Evolutionary conservation across 257 asterid genomes (phyloP).

Genomic region (Galeopsis tetrahit): DNA sequence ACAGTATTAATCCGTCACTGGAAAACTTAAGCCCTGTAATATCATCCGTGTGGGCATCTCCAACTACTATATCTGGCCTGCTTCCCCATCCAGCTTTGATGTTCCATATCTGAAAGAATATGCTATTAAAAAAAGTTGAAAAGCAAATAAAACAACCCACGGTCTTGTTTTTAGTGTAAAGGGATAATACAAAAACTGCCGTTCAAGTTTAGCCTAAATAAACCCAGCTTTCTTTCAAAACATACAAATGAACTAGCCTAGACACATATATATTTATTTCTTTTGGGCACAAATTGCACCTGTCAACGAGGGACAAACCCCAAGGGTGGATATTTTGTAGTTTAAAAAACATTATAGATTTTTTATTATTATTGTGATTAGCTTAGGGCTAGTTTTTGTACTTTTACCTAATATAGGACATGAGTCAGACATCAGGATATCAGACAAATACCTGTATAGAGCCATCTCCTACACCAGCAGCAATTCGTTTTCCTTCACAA

Average conservation of each 20-base stretch:
- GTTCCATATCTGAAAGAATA: slow-evolving; percentile 77
- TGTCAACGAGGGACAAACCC: not conserved
- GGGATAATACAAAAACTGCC: slow-evolving; percentile 3
- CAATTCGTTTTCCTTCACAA: slow-evolving; percentile 86
- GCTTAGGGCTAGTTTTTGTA: not conserved
- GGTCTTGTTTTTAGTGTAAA: not conserved
- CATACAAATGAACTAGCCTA: not conserved
- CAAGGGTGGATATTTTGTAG: not conserved
- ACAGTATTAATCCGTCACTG: slow-evolving; percentile 70
- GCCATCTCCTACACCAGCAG: slow-evolving; percentile 94
- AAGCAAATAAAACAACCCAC: slow-evolving; percentile 14
- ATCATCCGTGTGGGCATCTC: slow-evolving; percentile 77
- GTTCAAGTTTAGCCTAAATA: not conserved
- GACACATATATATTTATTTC: not conserved
- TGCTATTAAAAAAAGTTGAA: not conserved
- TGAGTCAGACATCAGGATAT: slow-evolving; percentile 19
- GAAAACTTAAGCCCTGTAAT: slow-evolving; percentile 88
- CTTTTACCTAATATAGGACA: not conserved
- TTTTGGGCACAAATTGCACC: not conserved
- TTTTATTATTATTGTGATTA: not conserved
- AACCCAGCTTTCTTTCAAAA: not conserved
- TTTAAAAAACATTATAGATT: not conserved
- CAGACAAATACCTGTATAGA: slow-evolving; percentile 74
- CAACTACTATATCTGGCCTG: slow-evolving; percentile 74
- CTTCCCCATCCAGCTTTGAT: slow-evolving; percentile 98